Conservation (phyloP, 139 green algal genomes). For the Yamagishiella unicocca region DNA sequence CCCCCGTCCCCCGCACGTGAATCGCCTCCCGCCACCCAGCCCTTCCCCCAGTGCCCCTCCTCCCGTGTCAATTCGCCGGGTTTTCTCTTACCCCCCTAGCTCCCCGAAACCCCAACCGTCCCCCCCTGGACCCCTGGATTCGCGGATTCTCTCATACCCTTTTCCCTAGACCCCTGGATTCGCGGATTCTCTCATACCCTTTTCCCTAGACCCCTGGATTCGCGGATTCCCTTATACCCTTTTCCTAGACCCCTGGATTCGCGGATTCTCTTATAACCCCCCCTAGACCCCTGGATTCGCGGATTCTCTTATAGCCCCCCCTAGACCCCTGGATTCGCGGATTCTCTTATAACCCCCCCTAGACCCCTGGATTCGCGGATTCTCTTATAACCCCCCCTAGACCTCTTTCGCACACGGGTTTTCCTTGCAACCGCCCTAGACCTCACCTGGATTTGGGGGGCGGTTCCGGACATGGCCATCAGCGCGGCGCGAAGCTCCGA, state of each 20-base stretch:
- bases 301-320: too few species aligned
- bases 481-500: conserved; percentile 23
- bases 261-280: too few species aligned
- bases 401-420: background rate
- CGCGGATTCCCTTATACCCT: too few species aligned
- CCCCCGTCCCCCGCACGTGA: background rate
- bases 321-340: too few species aligned
- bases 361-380: background rate
- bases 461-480: background rate
- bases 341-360: background rate
- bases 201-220: too few species aligned
- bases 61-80: background rate
- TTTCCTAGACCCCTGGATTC: too few species aligned
- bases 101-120: too few species aligned
- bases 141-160: too few species aligned
- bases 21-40: background rate
- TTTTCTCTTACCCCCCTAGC: background rate
- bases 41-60: background rate
- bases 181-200: too few species aligned
- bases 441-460: background rate
- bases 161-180: too few species aligned
- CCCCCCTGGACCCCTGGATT: too few species aligned
- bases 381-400: background rate
- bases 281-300: too few species aligned
- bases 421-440: background rate